Evolutionary conservation across 2,329 filamentous ascomycete genomes (phyloP), one percentile per base, ranked within the genome.

Genomic region (Nemania bipapillata): DNA sequence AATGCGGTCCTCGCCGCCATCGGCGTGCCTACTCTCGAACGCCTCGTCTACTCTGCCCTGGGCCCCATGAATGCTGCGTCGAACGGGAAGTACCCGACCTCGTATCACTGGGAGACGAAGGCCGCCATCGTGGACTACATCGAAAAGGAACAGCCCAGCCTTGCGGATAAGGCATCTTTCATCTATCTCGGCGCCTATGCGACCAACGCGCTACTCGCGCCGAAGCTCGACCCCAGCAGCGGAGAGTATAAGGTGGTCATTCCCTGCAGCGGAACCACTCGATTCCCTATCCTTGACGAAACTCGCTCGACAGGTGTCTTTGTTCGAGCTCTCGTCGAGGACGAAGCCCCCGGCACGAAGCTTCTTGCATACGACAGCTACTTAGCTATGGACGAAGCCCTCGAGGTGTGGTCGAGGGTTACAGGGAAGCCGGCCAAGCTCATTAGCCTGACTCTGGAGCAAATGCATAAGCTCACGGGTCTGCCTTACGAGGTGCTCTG

Each of bases 321-420:
- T 40, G 83, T 86, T 1, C 77, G 75, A 11, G 80, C 82, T 0
- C 74, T 86, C 26, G 49, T 86, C 3, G 78, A 83, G 37, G 75
- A 80, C 24, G 81, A 84, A 58, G 73, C 72, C 0, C 68, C 80
- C 0, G 79, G 80, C 0, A 81, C 76, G 1, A 84, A 81, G 30
- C 74, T 86, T 1, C 71, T 85, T 1, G 85, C 83, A 0, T 85
- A 83, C 63, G 80, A 85, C 55, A 79, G 77, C 54, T 77, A 80
- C 54, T 55, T 82, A 8, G 79, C 74, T 0, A 62, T 82, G 0
- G 70, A 65, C 0, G 76, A 84, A 40, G 70, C 77, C 1, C 63
- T 80, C 1, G 75, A 79, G 0, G 55, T 73, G 0, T 86, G 82
- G 80, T 74, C 74, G 1, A 76, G 68, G 37, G 76, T 77, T 6